Percentiles rank a stretch among this genome's conserved stretches.
phyloP scores from a whole-genome alignment of 139 green algal species.

The Pleodorina starrii region DNA sequence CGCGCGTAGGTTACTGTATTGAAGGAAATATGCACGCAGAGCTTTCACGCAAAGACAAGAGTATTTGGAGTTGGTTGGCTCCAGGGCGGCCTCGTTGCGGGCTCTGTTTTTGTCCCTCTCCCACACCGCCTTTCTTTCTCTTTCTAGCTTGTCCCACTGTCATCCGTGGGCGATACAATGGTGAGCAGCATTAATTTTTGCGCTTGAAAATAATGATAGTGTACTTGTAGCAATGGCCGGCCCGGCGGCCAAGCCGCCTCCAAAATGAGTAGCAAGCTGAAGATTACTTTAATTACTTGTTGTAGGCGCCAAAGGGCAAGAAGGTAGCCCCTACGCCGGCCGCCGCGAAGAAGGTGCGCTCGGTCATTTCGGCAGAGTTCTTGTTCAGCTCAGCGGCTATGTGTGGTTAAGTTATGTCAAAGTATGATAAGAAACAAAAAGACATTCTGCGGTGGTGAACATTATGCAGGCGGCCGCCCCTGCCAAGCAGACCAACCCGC shows the following conservation, averaged over 20 bases:
- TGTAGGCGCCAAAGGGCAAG: constrained; percentile 81
- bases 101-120: background rate
- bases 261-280: no score
- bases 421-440: no score
- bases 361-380: constrained; percentile 1
- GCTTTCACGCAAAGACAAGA: no score
- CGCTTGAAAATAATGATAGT: background rate
- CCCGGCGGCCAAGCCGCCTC: background rate
- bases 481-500: constrained; percentile 89
- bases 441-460: no score
- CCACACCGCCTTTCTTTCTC: background rate
- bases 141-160: constrained; percentile 40
- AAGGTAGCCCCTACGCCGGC: constrained; percentile 82
- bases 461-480: constrained; percentile 69
- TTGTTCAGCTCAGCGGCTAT: no score
- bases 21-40: no score
- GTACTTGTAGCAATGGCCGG: background rate
- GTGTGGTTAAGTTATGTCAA: no score
- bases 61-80: background rate
- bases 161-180: constrained; percentile 44
- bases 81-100: background rate
- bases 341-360: constrained; percentile 79
- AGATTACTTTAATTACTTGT: no score
- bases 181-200: background rate
- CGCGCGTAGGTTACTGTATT: no score